A percentile compares a stretch with the other conserved stretches of the same genome.
Evolutionary conservation across 495 filamentous ascomycete genomes (phyloP).

Genomic region (Friedmanniomyces endolithicus): DNA sequence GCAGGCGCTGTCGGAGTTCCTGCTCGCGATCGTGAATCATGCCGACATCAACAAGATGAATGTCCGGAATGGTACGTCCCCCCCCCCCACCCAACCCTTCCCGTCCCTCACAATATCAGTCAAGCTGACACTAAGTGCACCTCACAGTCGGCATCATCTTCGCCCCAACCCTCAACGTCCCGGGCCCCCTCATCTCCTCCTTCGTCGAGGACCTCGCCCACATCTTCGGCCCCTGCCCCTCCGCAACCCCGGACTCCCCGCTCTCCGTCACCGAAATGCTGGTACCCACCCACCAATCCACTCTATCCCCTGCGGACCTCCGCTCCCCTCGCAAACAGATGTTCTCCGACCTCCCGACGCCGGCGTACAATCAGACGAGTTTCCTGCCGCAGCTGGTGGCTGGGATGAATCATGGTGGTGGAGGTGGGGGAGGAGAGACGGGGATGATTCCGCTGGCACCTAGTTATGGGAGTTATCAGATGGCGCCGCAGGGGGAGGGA

Average conservation of each 20-base stretch:
- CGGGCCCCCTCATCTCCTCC: constrained; percentile 82
- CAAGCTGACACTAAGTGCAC: constrained; percentile 1
- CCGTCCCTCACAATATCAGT: too few species aligned
- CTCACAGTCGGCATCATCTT: constrained; percentile 79
- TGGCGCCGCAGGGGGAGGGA: constrained; percentile 20
- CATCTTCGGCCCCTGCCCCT: constrained; percentile 69
- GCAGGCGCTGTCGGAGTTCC: constrained; percentile 67
- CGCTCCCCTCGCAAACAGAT: constrained; percentile 55
- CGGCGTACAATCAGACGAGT: constrained; percentile 49
- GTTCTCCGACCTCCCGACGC: constrained; percentile 58
- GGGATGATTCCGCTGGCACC: constrained; percentile 52
- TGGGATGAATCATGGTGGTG: too few species aligned
- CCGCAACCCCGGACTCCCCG: constrained; percentile 40
- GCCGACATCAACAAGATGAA: constrained; percentile 94
- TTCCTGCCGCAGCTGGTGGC: constrained; percentile 29
- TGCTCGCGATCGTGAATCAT: constrained; percentile 82
- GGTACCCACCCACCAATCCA: constrained; percentile 10
- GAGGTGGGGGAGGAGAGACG: constrained; percentile 31
- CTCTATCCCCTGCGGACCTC: constrained; percentile 42
- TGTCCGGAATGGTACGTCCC: constrained; percentile 54
- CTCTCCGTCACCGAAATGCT: constrained; percentile 17
- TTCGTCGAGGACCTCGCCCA: constrained; percentile 81
- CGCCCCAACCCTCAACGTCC: constrained; percentile 95
- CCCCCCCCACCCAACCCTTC: not conserved
- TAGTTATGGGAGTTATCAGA: constrained; percentile 36